These are phyloP conservation scores for Backusella psychrophila DNA, from an alignment of 192 early-diverging fungal species.

Conservation along the genomic window DNA sequence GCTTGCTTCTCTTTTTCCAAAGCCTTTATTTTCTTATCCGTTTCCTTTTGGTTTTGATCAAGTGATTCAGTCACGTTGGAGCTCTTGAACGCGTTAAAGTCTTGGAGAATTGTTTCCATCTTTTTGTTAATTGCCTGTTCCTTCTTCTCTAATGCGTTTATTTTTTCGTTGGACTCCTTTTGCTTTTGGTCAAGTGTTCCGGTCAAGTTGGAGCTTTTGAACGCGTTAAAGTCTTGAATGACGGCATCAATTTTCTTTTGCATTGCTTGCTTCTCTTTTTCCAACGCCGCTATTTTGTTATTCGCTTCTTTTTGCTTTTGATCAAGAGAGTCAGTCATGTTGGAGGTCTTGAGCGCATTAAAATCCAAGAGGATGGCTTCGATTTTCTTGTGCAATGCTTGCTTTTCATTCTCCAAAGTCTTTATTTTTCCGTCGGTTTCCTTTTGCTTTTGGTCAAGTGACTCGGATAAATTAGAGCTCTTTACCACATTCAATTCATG, in stretches of 20 bases:
- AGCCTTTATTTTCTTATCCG: background rate
- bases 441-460: background rate
- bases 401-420: background rate
- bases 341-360: background rate
- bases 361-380: background rate
- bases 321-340: background rate
- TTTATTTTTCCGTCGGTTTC: background rate
- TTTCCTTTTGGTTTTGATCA: background rate
- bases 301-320: background rate
- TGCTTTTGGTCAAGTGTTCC: background rate
- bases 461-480: background rate
- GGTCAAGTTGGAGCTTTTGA: background rate
- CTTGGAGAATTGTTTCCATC: background rate
- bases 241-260: background rate
- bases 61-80: background rate
- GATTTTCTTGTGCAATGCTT: background rate
- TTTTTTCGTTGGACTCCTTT: background rate
- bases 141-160: background rate
- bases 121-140: background rate
- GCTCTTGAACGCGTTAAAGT: background rate
- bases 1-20: background rate
- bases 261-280: background rate
- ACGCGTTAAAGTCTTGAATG: background rate
- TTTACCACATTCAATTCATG: background rate
- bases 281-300: background rate